Evolutionary conservation across 805 yeast genomes (phyloP).

Genomic region (Lipomyces spencermartinsiae): DNA sequence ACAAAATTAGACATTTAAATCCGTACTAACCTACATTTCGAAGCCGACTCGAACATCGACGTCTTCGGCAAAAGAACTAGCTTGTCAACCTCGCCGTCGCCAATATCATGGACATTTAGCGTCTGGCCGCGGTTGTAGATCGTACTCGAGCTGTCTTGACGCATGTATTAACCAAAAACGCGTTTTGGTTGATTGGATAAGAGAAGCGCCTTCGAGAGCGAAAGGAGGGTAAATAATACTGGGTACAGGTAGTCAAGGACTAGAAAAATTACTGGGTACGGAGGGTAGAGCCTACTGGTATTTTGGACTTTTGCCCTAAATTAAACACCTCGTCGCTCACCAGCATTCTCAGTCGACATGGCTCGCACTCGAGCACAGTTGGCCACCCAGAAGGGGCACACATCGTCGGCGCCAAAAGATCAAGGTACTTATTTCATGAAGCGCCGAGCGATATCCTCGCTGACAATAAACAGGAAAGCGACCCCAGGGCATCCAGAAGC

Average conservation of each 20-base stretch:
- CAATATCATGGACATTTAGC: conserved; percentile 24
- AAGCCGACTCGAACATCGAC: conserved; percentile 78
- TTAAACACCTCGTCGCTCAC: neutral
- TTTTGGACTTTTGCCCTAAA: neutral
- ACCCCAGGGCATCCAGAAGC: neutral
- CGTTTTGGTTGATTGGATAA: too few relatives aligned
- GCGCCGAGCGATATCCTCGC: neutral
- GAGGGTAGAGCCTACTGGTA: neutral
- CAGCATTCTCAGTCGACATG: neutral
- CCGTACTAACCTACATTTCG: conserved; percentile 40
- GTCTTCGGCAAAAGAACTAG: conserved; percentile 60
- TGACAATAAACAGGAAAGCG: neutral
- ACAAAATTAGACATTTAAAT: too few relatives aligned
- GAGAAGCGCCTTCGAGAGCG: neutral
- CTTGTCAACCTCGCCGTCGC: conserved; percentile 31
- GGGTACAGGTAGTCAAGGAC: neutral
- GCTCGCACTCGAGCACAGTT: neutral
- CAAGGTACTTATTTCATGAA: neutral
- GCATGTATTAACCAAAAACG: too few relatives aligned
- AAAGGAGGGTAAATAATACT: too few relatives aligned
- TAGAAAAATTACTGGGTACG: neutral
- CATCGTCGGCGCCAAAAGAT: neutral
- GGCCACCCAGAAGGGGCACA: neutral
- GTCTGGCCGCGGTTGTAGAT: conserved; percentile 44
- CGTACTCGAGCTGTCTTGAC: conserved; percentile 28